A percentile compares a stretch with the other conserved stretches of the same genome.
These are phyloP conservation scores for Tolypocladium tundrense DNA, from an alignment of 2,329 filamentous ascomycete species.

Conservation along the genomic window DNA sequence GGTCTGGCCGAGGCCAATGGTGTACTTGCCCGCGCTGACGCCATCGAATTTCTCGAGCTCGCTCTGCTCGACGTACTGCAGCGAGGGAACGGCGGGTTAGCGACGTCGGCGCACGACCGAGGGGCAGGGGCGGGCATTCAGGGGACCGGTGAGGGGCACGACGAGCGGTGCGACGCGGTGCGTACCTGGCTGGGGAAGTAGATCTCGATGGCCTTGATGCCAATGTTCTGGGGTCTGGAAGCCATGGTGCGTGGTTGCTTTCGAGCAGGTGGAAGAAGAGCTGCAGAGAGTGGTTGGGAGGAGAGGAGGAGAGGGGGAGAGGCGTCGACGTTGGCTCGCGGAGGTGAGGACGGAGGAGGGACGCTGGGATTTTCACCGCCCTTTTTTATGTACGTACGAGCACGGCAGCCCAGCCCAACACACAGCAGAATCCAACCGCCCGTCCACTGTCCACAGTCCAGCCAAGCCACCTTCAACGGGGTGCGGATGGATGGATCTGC, in stretches of 20 bases:
- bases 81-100: slow-evolving; percentile 11
- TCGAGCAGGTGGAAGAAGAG: not conserved
- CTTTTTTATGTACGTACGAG: slow-evolving; percentile 2
- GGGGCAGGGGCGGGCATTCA: slow-evolving; percentile 4
- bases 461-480: not conserved
- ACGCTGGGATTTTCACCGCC: slow-evolving; percentile 9
- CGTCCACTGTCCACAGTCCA: too few species aligned
- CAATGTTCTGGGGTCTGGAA: slow-evolving; percentile 72
- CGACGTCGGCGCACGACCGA: slow-evolving; percentile 12
- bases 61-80: slow-evolving; percentile 70
- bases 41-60: slow-evolving; percentile 84
- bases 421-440: not conserved
- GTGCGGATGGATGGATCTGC: not conserved
- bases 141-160: slow-evolving; percentile 1
- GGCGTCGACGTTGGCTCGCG: not conserved
- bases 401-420: not conserved
- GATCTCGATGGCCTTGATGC: slow-evolving; percentile 87
- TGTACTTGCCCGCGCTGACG: slow-evolving; percentile 75
- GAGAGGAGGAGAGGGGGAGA: not conserved
- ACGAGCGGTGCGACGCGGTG: slow-evolving; percentile 7
- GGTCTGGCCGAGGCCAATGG: slow-evolving; percentile 81
- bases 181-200: slow-evolving; percentile 79
- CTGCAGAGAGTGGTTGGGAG: not conserved
- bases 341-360: not conserved
- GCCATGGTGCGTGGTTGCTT: slow-evolving; percentile 40